Evolutionary conservation across 495 filamentous ascomycete genomes (phyloP), one percentile per base, ranked within the genome.

Genomic region (Xylaria grammica): DNA sequence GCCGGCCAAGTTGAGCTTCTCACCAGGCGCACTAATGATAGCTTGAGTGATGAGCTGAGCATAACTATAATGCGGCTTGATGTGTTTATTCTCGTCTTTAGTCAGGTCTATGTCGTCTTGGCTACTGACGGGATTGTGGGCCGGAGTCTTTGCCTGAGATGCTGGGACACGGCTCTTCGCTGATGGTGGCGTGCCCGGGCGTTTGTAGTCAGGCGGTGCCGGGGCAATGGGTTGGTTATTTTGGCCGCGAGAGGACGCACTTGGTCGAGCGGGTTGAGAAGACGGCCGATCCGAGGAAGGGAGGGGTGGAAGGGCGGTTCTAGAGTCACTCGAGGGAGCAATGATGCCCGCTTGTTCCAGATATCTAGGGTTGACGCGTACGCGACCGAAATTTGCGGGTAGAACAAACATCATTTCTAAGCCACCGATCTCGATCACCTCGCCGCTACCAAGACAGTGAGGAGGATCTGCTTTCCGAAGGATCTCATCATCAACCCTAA

Each of bases 361-460:
- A 65, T 82, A 86, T 58, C 69, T 76, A 22, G 74, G 73, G 60
- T 83, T 67, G 60, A 95, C 87, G n/a, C 83, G 70, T 26, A 87
- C 78, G 72, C 72, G 82, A 76, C 67, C 84, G 74, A 75, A 85
- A 78, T 66, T 84, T 75, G 64, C 77, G n/a, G 95, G 92, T 26
- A 94, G 84, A 19, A 97, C 90, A 78, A 98, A 99, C 86, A 98
- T 93, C 95, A 99, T 99, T 79, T 98, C 93, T 6, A 92, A 88
- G 49, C 92, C 92, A 63, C 88, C 90, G 74, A 97, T 89, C 69
- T 96, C 91, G 59, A 99, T 89, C 53, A 98, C 90, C 72, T 92
- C 87, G 34, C 95, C 95, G 72, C 91, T 94, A 20, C 85, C 83
- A 36, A 99, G 82, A 20, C 85, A 76, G 27, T 84, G 83, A 7